Evolutionary conservation across 1,139 yeast genomes (phyloP).

Genomic region (Kodamaea arcana): DNA sequence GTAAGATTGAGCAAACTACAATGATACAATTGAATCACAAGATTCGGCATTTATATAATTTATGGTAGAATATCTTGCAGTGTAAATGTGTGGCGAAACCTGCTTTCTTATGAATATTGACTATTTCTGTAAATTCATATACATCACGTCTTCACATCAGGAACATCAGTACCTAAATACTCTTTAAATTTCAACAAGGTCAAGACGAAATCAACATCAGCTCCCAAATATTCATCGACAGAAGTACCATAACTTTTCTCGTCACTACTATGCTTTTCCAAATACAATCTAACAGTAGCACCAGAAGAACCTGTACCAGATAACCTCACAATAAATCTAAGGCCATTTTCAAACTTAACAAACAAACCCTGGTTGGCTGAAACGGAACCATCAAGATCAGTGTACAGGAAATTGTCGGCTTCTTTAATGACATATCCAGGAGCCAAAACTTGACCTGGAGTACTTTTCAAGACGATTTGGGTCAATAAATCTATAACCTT

Average conservation of each 20-base stretch:
- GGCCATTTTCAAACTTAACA: conserved; percentile 76
- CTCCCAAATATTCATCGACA: conserved; percentile 68
- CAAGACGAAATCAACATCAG: conserved; percentile 62
- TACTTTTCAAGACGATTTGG: conserved; percentile 27
- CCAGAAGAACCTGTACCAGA: conserved; percentile 99
- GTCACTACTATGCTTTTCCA: conserved; percentile 78
- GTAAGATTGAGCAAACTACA: too few species aligned
- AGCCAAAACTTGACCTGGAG: conserved; percentile 42
- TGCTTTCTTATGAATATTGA: too few species aligned
- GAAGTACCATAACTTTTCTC: conserved; percentile 41
- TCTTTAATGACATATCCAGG: conserved; percentile 56
- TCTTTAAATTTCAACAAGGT: conserved; percentile 68
- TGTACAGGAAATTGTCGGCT: conserved; percentile 87
- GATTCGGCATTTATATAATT: too few species aligned
- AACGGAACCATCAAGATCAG: conserved; percentile 91
- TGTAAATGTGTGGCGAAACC: too few species aligned
- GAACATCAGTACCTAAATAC: conserved; percentile 76
- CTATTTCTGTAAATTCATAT: too few species aligned
- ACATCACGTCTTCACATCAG: conserved; percentile 79
- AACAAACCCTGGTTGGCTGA: conserved; percentile 89
- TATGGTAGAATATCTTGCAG: too few species aligned
- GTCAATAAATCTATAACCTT: conserved; percentile 60
- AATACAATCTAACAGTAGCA: conserved; percentile 90
- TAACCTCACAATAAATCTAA: conserved; percentile 83
- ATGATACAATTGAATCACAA: too few species aligned